Conservation (phyloP, 805 yeast genomes). For the Zygoascus flipseniorum region DNA sequence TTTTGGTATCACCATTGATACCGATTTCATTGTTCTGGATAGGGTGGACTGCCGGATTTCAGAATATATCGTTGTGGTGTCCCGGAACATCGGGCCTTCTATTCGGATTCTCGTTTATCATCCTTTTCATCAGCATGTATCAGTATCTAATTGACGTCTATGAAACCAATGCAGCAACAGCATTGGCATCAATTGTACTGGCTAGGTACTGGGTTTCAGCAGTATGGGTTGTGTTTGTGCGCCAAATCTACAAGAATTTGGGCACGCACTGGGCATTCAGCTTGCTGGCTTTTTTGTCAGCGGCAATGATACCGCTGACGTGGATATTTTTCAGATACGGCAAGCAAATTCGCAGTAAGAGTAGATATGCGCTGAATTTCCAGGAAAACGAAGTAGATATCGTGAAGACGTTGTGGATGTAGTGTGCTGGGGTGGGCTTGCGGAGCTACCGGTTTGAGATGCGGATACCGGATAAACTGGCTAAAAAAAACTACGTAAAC, state of each 20-base stretch:
- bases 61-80: background rate
- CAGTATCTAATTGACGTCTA: background rate
- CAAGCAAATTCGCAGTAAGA: no score
- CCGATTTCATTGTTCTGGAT: background rate
- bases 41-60: background rate
- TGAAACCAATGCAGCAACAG: background rate
- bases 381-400: no score
- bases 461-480: no score
- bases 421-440: no score
- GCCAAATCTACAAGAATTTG: background rate
- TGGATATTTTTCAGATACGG: background rate
- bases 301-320: background rate
- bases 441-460: no score
- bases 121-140: background rate
- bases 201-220: background rate
- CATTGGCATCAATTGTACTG: background rate
- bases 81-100: background rate
- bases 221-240: background rate
- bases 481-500: no score
- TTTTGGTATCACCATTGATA: background rate
- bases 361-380: no score
- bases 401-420: no score
- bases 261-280: background rate
- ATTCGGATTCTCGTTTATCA: background rate
- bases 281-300: background rate